phyloP scores from a whole-genome alignment of 192 early-diverging fungal species.

The Coemansia sp. region DNA sequence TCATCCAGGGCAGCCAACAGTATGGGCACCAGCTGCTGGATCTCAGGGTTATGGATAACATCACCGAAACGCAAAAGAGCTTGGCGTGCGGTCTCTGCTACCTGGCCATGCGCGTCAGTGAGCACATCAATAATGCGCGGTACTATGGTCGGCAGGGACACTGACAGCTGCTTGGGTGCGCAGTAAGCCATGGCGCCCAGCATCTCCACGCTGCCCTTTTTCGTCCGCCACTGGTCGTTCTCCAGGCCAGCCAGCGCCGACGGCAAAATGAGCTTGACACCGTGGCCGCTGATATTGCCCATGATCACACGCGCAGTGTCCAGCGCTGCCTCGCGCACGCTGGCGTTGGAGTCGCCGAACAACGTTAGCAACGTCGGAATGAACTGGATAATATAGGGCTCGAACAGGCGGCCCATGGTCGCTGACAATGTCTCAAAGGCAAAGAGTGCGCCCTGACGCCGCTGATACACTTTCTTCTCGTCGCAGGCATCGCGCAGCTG shows the following conservation, averaged over 20 bases:
- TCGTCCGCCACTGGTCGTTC: conserved; percentile 94
- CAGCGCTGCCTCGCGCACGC: conserved; percentile 88
- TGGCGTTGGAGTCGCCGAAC: conserved; percentile 80
- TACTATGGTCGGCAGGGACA: conserved; percentile 87
- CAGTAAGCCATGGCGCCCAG: conserved; percentile 94
- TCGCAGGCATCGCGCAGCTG: conserved; percentile 63
- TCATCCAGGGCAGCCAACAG: conserved; percentile 85
- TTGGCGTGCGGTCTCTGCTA: conserved; percentile 81
- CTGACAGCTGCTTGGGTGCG: conserved; percentile 92
- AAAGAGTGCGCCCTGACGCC: conserved; percentile 92
- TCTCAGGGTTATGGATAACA: conserved; percentile 98
- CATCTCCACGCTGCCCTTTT: conserved; percentile 93
- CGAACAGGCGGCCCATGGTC: conserved; percentile 88
- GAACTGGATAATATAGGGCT: conserved; percentile 96
- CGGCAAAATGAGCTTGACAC: conserved; percentile 95
- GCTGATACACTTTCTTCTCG: conserved; percentile 73
- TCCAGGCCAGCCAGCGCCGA: conserved; percentile 83
- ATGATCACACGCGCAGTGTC: conserved; percentile 92
- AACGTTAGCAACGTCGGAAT: conserved; percentile 83
- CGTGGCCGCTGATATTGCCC: conserved; percentile 91
- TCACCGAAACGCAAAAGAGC: conserved; percentile 88
- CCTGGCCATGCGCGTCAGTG: conserved; percentile 90
- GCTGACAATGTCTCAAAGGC: conserved; percentile 88
- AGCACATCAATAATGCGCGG: conserved; percentile 91
- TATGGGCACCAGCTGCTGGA: conserved; percentile 86